Conservation (phyloP, 148 eudicot genomes). For the Tetragonia tetragonoides region DNA sequence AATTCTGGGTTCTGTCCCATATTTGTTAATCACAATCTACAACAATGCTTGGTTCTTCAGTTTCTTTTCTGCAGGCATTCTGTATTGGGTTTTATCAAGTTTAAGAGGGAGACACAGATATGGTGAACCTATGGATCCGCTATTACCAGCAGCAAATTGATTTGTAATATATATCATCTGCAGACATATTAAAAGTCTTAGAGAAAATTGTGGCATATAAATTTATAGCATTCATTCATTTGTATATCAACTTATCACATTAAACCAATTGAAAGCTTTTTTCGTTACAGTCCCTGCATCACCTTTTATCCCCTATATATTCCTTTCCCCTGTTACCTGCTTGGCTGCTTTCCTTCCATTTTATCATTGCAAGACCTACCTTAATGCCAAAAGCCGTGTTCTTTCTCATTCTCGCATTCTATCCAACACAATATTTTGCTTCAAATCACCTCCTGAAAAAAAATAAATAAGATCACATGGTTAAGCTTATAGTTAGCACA, state of each 20-base stretch:
- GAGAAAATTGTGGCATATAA: background rate
- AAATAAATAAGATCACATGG: too few relatives aligned
- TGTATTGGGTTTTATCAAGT: slow-evolving; percentile 58
- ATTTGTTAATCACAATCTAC: slow-evolving; percentile 43
- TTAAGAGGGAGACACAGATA: slow-evolving; percentile 25
- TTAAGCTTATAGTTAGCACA: too few relatives aligned
- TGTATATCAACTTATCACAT: slow-evolving; percentile 11
- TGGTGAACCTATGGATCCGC: slow-evolving; percentile 40
- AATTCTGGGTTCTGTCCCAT: slow-evolving; percentile 43
- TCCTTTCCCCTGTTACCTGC: background rate
- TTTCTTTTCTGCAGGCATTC: slow-evolving; percentile 64
- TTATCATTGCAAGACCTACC: background rate
- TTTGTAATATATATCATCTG: background rate
- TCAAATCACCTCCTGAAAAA: too few relatives aligned
- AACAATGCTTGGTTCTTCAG: slow-evolving; percentile 97
- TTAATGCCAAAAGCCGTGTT: background rate
- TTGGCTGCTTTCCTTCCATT: background rate
- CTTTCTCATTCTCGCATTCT: background rate
- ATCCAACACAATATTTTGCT: background rate
- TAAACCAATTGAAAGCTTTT: background rate
- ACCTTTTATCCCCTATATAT: background rate
- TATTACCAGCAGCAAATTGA: slow-evolving; percentile 36
- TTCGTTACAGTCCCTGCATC: background rate
- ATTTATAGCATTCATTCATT: background rate
- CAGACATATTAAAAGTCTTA: background rate